These are phyloP conservation scores for Kwoniella dendrophila DNA, from an alignment of 768 basidiomycete genomes.

Conservation along the genomic window DNA sequence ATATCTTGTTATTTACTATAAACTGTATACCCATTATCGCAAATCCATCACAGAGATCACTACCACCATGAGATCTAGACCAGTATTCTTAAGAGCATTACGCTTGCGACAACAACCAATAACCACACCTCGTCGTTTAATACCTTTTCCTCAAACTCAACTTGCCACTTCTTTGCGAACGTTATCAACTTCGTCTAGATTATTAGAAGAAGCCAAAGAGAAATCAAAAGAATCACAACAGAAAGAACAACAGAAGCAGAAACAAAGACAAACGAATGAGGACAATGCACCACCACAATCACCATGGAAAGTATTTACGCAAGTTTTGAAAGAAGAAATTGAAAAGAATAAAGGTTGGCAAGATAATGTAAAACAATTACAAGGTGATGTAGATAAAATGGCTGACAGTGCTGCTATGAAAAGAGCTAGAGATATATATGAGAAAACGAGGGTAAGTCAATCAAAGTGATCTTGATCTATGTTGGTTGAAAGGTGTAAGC, in stretches of 20 bases:
- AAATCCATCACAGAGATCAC: too few relatives aligned
- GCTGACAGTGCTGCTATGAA: constrained; percentile 98
- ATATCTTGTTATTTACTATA: not conserved
- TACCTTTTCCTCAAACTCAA: constrained; percentile 15
- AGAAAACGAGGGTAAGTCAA: constrained; percentile 77
- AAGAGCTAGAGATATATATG: constrained; percentile 84
- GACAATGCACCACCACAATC: constrained; percentile 61
- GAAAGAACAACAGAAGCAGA: constrained; percentile 17
- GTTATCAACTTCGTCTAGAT: constrained; percentile 24
- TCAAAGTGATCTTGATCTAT: not conserved
- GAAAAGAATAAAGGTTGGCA: constrained; percentile 91
- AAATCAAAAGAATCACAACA: constrained; percentile 7
- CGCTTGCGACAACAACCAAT: constrained; percentile 13
- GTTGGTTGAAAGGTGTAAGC: not conserved
- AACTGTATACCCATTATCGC: too few relatives aligned
- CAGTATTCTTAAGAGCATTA: constrained; percentile 35
- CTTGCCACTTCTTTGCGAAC: constrained; percentile 14
- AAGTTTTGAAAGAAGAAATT: constrained; percentile 88
- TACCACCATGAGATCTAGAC: constrained; percentile 36
- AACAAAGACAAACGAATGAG: constrained; percentile 19
- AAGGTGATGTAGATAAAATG: constrained; percentile 95
- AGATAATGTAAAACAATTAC: constrained; percentile 94
- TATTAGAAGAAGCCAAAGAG: constrained; percentile 25
- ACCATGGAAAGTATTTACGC: constrained; percentile 94
- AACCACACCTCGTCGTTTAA: constrained; percentile 9